These are phyloP conservation scores for Lactifluus hygrophoroides DNA, from an alignment of 768 basidiomycete genomes.

Conservation along the genomic window DNA sequence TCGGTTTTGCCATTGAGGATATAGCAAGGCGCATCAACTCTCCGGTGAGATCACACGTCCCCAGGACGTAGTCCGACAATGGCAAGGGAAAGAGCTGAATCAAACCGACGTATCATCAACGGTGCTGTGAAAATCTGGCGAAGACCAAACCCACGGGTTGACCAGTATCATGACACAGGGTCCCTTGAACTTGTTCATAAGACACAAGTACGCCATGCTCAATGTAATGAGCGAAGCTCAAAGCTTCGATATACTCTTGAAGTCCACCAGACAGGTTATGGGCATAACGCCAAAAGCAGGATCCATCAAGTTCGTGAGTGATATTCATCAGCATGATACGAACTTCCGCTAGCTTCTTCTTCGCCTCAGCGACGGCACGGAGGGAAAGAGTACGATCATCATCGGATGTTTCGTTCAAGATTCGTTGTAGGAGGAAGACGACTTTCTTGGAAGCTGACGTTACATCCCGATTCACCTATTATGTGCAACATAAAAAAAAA, in stretches of 20 bases:
- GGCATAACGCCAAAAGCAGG: constrained; percentile 72
- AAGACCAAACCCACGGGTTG: neutral
- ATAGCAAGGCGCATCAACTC: constrained; percentile 97
- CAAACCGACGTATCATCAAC: neutral
- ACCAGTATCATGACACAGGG: constrained; percentile 53
- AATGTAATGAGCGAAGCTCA: constrained; percentile 83
- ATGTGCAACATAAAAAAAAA: neutral
- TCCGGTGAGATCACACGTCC: constrained; percentile 89
- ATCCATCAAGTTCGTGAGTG: constrained; percentile 51
- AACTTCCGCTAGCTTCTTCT: constrained; percentile 59
- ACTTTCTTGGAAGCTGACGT: constrained; percentile 88
- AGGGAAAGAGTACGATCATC: constrained; percentile 30
- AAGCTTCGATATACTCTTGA: constrained; percentile 94
- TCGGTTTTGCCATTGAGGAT: constrained; percentile 61
- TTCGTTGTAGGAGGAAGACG: constrained; percentile 87
- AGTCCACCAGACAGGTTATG: constrained; percentile 69
- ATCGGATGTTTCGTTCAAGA: constrained; percentile 37
- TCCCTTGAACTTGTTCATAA: constrained; percentile 55
- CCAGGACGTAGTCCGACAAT: constrained; percentile 81
- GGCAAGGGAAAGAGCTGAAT: constrained; percentile 68
- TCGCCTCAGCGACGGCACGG: constrained; percentile 43
- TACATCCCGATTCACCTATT: constrained; percentile 73
- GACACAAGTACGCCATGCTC: constrained; percentile 60
- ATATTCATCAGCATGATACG: constrained; percentile 54
- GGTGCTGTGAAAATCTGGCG: neutral